Percentiles rank a stretch among this genome's conserved stretches.
Evolutionary conservation across 1,284 basidiomycete genomes (phyloP).

Genomic region (Trichosporon sp.): DNA sequence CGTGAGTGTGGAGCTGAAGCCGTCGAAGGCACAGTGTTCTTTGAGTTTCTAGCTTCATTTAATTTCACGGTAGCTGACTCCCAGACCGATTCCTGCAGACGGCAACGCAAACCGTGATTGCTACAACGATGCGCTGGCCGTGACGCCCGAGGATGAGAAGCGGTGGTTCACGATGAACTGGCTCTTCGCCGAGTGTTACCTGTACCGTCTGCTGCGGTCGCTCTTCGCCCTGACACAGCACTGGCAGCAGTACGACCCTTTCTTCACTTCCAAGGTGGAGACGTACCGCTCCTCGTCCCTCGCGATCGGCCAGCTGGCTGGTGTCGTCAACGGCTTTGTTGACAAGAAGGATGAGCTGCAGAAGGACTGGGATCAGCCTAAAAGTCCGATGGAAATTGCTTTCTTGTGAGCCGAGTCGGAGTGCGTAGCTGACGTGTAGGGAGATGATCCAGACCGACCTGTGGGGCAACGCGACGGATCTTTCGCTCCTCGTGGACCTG

Average conservation of each 20-base stretch:
- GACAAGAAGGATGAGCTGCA: constrained; percentile 41
- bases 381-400: constrained; percentile 52
- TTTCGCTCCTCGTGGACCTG: constrained; percentile 56
- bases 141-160: constrained; percentile 62
- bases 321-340: constrained; percentile 42
- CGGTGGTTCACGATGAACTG: constrained; percentile 92
- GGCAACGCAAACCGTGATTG: constrained; percentile 67
- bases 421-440: constrained; percentile 22
- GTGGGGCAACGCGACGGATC: constrained; percentile 58
- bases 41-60: no score
- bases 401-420: constrained; percentile 47
- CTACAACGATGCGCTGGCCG: constrained; percentile 73
- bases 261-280: constrained; percentile 75
- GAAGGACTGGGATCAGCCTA: constrained; percentile 39
- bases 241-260: constrained; percentile 85
- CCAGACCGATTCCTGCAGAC: constrained; percentile 70
- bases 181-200: constrained; percentile 85
- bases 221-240: constrained; percentile 70
- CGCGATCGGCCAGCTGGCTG: constrained; percentile 66
- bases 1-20: constrained; percentile 60
- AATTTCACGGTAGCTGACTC: background rate
- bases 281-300: constrained; percentile 79
- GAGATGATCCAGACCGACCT: constrained; percentile 57
- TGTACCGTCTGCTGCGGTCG: constrained; percentile 79
- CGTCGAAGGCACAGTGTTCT: no score